Evolutionary conservation across 139 green algal genomes (phyloP).

Genomic region (Bryopsis sp.): DNA sequence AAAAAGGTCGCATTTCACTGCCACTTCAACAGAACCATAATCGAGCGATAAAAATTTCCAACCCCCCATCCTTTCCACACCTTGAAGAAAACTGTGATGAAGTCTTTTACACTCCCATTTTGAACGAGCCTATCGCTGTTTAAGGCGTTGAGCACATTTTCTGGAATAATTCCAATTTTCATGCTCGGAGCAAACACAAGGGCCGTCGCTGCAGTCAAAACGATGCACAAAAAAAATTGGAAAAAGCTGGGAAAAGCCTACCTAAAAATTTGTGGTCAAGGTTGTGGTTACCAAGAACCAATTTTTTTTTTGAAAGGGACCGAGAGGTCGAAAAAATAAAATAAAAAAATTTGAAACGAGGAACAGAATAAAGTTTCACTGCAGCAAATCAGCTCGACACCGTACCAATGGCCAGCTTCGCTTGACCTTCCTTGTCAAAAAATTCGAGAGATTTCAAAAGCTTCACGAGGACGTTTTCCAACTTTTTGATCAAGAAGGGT

Average conservation of each 20-base stretch:
- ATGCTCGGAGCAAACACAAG: conserved; percentile 46
- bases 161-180: conserved; percentile 66
- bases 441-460: conserved; percentile 83
- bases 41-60: too few species aligned
- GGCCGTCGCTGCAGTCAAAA: conserved; percentile 43
- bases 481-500: conserved; percentile 84
- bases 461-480: conserved; percentile 88
- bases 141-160: conserved; percentile 64
- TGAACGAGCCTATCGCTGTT: conserved; percentile 82
- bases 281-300: too few species aligned
- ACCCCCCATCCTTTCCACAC: too few species aligned
- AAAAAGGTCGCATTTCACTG: too few species aligned
- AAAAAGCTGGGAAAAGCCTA: neutral
- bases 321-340: too few species aligned
- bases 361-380: too few species aligned
- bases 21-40: too few species aligned
- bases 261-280: too few species aligned
- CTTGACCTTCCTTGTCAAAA: conserved; percentile 60
- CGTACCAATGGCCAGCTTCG: conserved; percentile 72
- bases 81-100: conserved; percentile 83
- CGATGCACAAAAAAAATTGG: neutral
- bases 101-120: conserved; percentile 73
- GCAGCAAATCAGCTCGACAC: neutral
- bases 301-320: too few species aligned
- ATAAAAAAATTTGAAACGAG: too few species aligned